These are phyloP conservation scores for Megacollybia platyphylla DNA, from an alignment of 1,284 basidiomycete species.

Conservation along the genomic window DNA sequence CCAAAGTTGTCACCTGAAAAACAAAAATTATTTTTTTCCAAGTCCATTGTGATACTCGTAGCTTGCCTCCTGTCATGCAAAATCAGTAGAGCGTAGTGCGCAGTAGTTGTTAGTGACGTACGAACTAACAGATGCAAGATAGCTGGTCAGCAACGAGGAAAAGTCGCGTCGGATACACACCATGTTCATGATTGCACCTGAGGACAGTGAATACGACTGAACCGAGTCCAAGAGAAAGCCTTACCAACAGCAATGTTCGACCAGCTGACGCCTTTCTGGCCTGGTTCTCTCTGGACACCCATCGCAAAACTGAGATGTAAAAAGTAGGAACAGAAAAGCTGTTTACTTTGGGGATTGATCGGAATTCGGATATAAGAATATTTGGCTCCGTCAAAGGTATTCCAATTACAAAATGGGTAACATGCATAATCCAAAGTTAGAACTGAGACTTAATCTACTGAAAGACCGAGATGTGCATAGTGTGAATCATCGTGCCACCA, in stretches of 20 bases:
- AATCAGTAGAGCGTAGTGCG: too few relatives aligned
- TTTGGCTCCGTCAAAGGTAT: neutral
- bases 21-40: neutral
- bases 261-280: conserved; percentile 94
- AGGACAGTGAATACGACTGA: conserved; percentile 10
- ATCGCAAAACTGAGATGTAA: conserved; percentile 25
- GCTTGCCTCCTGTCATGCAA: neutral
- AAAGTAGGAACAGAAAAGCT: conserved; percentile 10
- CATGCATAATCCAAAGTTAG: neutral
- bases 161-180: conserved; percentile 24
- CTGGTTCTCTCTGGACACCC: conserved; percentile 73
- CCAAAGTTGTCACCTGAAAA: conserved; percentile 83
- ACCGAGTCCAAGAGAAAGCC: conserved; percentile 10
- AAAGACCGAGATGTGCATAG: neutral
- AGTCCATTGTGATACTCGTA: neutral
- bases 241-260: conserved; percentile 97
- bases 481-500: neutral
- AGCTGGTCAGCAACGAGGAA: conserved; percentile 9
- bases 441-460: neutral
- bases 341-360: neutral
- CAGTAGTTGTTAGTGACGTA: neutral
- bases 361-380: neutral
- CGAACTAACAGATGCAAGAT: conserved; percentile 42
- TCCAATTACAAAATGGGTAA: neutral
- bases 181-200: conserved; percentile 96